A percentile compares a stretch with the other conserved stretches of the same genome.
These are phyloP conservation scores for Starmerella geochares DNA, from an alignment of 805 yeast genomes.

Conservation along the genomic window DNA sequence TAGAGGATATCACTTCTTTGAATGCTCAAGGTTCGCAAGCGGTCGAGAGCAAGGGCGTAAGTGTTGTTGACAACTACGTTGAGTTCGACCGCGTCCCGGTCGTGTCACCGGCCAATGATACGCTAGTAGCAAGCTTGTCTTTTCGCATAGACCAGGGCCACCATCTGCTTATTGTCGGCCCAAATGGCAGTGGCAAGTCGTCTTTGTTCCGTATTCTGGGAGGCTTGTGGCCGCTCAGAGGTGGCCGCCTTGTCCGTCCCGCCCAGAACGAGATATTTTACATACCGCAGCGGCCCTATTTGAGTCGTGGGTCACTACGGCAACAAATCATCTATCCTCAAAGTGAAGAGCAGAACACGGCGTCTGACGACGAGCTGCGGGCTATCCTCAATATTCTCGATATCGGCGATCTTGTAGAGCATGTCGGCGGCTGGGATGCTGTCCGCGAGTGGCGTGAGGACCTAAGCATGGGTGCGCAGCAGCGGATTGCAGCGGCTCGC, in stretches of 20 bases:
- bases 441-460: slow-evolving; percentile 81
- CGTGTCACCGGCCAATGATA: slow-evolving; percentile 73
- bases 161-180: slow-evolving; percentile 82
- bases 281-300: slow-evolving; percentile 85
- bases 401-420: slow-evolving; percentile 30
- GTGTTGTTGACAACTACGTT: slow-evolving; percentile 41
- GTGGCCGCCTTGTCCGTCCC: slow-evolving; percentile 52
- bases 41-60: background rate
- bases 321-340: slow-evolving; percentile 89
- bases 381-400: slow-evolving; percentile 32
- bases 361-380: slow-evolving; percentile 31
- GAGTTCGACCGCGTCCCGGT: slow-evolving; percentile 69
- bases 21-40: background rate
- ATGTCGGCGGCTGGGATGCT: slow-evolving; percentile 51
- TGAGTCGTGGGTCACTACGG: slow-evolving; percentile 66
- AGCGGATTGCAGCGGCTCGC: slow-evolving; percentile 85
- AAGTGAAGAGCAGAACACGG: slow-evolving; percentile 41
- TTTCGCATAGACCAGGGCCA: slow-evolving; percentile 73
- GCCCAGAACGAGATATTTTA: slow-evolving; percentile 62
- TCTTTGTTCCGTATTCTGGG: slow-evolving; percentile 84
- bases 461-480: slow-evolving; percentile 83
- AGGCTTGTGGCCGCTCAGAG: slow-evolving; percentile 79
- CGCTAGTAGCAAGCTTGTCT: slow-evolving; percentile 52
- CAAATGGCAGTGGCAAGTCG: slow-evolving; percentile 93
- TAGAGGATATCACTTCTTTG: slow-evolving; percentile 40